Base-by-base conservation (phyloP, 2,329 filamentous ascomycete genomes). In the Trichoderma aggressivum region DNA sequence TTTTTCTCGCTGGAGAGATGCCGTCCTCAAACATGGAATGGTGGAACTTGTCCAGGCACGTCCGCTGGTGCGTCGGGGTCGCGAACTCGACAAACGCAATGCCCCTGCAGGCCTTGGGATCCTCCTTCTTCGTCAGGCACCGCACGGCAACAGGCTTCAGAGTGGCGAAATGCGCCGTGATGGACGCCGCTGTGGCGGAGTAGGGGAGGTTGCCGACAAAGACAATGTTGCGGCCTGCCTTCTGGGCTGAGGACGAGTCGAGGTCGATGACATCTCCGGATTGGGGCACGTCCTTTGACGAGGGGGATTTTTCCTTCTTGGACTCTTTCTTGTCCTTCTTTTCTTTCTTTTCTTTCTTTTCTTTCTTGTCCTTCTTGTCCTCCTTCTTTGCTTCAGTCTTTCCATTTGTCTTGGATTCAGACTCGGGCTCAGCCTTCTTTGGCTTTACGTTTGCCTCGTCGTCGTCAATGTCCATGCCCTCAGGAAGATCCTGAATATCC, bases 61-160 rank as follows among this genome's bases (percentile, higher is more conserved):
- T 96, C 85, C 97, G 92, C 94, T 97, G 97, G 79, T 92, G 89
- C 81, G 94, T 92, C 82, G 91, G 97, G 75, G 90, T 87, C 74
- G 90, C 90, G 79, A 98, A 98, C 81, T 98, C 95, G 76, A 98
- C 85, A 81, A 98, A 97, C 7, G 93, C 94, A 77, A 92, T 91
- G 43, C 94, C 93, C 75, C 91, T 91, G 77, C 89, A 91, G 74
- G 90, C 75, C 69, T 84, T 85, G 14, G 87, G 86, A 74, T 89
- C 85, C 68, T 84, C 84, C 75, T 89, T 89, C 76, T 92, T 87
- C 67, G 90, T 92, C 61, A 93, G 88, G 73, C 93, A 90, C 26
- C 95, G 93, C 70, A 82, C 81, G 30, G 80, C 78, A 18, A 78
- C 70, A 28, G 81, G 81, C 24, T 76, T 75, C 74, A 97, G 88